These are phyloP conservation scores for Candida schatavii DNA, from an alignment of 805 yeast genomes.

Conservation along the genomic window DNA sequence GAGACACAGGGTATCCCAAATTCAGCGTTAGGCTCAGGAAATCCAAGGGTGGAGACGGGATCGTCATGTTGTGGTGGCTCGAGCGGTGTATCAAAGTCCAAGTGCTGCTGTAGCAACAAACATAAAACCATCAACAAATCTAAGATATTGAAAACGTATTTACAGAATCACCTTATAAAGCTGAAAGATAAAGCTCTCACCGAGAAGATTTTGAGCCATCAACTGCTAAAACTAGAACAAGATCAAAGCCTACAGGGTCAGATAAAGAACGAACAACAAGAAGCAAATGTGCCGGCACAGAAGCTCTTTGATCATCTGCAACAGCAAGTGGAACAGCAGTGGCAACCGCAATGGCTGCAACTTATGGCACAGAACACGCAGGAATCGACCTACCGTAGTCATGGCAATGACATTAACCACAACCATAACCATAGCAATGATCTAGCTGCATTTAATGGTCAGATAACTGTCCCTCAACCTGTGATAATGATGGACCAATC, in stretches of 20 bases:
- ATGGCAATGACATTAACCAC: too few species aligned
- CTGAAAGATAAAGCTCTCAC: slow-evolving; percentile 7
- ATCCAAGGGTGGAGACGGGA: neutral
- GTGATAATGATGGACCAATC: too few species aligned
- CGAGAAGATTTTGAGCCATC: slow-evolving; percentile 4
- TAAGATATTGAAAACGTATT: slow-evolving; percentile 31
- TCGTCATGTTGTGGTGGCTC: slow-evolving; percentile 29
- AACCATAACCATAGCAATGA: too few species aligned
- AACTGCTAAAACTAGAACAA: slow-evolving; percentile 8
- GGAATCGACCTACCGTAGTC: too few species aligned
- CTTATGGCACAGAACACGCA: too few species aligned
- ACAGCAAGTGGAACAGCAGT: too few species aligned
- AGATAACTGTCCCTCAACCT: too few species aligned
- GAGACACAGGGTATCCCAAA: too few species aligned
- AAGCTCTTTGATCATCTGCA: too few species aligned
- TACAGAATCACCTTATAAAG: slow-evolving; percentile 21
- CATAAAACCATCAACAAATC: slow-evolving; percentile 30
- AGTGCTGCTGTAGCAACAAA: slow-evolving; percentile 26
- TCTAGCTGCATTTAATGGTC: too few species aligned
- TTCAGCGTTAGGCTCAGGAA: neutral
- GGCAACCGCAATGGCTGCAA: too few species aligned
- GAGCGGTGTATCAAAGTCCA: slow-evolving; percentile 12
- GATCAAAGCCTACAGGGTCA: slow-evolving; percentile 11
- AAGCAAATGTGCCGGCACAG: too few species aligned
- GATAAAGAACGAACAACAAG: slow-evolving; percentile 2